These are phyloP conservation scores for Lobosporangium transversale DNA, from an alignment of 192 early-diverging fungal species.

Conservation along the genomic window DNA sequence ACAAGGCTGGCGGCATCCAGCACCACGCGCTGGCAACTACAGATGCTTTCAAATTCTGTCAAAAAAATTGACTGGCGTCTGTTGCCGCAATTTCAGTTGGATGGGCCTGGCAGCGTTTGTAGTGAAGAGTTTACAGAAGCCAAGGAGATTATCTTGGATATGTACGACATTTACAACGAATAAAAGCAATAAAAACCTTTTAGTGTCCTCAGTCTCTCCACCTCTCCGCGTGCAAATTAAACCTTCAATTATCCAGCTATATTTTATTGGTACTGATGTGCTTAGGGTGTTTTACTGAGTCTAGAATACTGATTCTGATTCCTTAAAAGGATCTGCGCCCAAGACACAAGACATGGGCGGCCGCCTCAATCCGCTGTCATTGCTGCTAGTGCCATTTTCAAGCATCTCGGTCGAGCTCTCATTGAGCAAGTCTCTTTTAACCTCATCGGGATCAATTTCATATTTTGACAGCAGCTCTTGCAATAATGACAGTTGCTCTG, in stretches of 20 bases:
- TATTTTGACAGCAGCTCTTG: slow-evolving; percentile 21
- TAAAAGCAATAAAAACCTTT: slow-evolving; percentile 6
- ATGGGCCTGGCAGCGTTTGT: slow-evolving; percentile 23
- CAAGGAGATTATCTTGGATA: slow-evolving; percentile 30
- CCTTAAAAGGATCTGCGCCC: slow-evolving; percentile 25
- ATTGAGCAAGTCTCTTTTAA: slow-evolving; percentile 5
- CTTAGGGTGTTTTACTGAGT: background rate
- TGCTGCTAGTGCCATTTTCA: background rate
- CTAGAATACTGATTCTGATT: background rate
- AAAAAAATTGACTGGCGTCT: slow-evolving; percentile 25
- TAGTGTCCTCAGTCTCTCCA: too few species aligned
- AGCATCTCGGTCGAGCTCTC: background rate
- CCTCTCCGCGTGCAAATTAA: too few species aligned
- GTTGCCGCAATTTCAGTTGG: slow-evolving; percentile 31
- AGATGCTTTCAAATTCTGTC: slow-evolving; percentile 36
- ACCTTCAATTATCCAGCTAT: too few species aligned
- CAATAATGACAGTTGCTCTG: slow-evolving; percentile 4
- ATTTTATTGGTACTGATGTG: too few species aligned
- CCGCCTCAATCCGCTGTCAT: background rate
- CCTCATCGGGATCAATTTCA: slow-evolving; percentile 17
- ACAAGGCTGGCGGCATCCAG: slow-evolving; percentile 30
- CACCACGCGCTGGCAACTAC: slow-evolving; percentile 39
- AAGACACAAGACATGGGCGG: background rate
- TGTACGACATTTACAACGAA: slow-evolving; percentile 52
- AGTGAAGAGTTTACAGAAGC: slow-evolving; percentile 39